Conservation (phyloP, 1,284 basidiomycete species). For the Xerocomus nothofagi region DNA sequence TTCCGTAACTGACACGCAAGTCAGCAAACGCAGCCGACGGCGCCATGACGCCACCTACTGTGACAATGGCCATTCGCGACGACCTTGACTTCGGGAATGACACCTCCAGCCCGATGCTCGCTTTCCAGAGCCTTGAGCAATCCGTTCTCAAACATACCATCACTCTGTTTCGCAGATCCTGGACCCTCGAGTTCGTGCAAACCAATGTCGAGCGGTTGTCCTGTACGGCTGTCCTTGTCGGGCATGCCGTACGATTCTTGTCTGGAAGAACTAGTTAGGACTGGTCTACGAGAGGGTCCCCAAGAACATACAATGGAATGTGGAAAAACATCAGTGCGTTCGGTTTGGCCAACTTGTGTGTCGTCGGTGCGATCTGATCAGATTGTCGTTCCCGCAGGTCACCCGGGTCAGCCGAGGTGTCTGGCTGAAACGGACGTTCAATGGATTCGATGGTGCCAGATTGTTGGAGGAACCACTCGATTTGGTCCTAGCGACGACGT, state of each 20-base stretch:
- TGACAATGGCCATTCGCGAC: conserved; percentile 89
- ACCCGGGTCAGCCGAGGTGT: conserved; percentile 67
- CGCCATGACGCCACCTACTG: conserved; percentile 42
- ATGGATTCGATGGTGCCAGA: conserved; percentile 72
- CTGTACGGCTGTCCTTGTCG: conserved; percentile 58
- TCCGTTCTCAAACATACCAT: conserved; percentile 80
- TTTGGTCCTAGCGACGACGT: conserved; percentile 55
- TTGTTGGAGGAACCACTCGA: conserved; percentile 84
- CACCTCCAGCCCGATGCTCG: conserved; percentile 51
- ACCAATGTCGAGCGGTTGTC: conserved; percentile 67
- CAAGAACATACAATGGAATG: conserved; percentile 77
- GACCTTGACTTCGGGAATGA: conserved; percentile 72
- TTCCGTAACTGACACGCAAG: conserved; percentile 64
- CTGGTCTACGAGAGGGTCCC: conserved; percentile 4
- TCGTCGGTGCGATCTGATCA: conserved; percentile 56
- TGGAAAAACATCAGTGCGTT: conserved; percentile 96
- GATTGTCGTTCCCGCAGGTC: conserved; percentile 57
- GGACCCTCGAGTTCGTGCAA: conserved; percentile 55
- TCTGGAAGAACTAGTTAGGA: conserved; percentile 34
- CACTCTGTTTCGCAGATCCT: conserved; percentile 70
- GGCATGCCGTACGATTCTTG: conserved; percentile 60
- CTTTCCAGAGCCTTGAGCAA: conserved; percentile 68
- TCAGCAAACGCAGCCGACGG: conserved; percentile 11
- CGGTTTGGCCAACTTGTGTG: conserved; percentile 74
- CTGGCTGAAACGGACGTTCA: conserved; percentile 78